Evolutionary conservation across 139 green algal genomes (phyloP).

Genomic region (Ulvella scutata): DNA sequence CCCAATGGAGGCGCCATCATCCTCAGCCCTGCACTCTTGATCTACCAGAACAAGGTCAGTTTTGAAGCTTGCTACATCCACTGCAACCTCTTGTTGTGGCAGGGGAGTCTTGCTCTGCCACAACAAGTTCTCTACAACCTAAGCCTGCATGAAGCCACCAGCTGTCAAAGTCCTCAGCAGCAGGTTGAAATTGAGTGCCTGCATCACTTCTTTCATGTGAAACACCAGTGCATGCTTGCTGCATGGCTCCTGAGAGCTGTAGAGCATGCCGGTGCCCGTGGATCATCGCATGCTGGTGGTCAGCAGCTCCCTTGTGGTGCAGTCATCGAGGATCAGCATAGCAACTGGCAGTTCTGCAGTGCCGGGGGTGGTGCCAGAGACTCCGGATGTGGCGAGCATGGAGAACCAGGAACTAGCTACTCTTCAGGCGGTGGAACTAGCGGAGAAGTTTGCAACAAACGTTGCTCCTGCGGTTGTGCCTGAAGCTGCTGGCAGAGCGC

Average conservation of each 20-base stretch:
- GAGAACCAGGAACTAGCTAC: constrained; percentile 15
- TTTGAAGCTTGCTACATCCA: neutral
- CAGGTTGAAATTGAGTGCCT: too few species aligned
- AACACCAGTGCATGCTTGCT: too few species aligned
- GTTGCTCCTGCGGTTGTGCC: constrained; percentile 30
- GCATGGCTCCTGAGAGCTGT: too few species aligned
- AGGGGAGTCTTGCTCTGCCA: neutral
- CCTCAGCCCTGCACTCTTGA: constrained; percentile 51
- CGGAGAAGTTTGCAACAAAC: constrained; percentile 29
- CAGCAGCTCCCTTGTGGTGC: neutral
- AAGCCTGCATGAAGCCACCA: too few species aligned
- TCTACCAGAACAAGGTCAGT: constrained; percentile 57
- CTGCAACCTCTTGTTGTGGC: constrained; percentile 5
- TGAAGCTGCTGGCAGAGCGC: neutral
- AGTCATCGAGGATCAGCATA: neutral
- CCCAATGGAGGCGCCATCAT: constrained; percentile 64
- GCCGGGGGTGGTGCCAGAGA: constrained; percentile 9
- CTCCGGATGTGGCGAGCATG: neutral
- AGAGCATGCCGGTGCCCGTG: too few species aligned
- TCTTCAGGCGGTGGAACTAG: constrained; percentile 19
- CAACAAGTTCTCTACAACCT: neutral
- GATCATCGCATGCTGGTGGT: neutral
- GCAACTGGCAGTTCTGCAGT: constrained; percentile 14
- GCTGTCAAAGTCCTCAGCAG: too few species aligned
- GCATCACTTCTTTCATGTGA: too few species aligned